Evolutionary conservation across 495 filamentous ascomycete genomes (phyloP), one percentile per base, ranked within the genome.

Genomic region (Trichocladium uniseriatum): DNA sequence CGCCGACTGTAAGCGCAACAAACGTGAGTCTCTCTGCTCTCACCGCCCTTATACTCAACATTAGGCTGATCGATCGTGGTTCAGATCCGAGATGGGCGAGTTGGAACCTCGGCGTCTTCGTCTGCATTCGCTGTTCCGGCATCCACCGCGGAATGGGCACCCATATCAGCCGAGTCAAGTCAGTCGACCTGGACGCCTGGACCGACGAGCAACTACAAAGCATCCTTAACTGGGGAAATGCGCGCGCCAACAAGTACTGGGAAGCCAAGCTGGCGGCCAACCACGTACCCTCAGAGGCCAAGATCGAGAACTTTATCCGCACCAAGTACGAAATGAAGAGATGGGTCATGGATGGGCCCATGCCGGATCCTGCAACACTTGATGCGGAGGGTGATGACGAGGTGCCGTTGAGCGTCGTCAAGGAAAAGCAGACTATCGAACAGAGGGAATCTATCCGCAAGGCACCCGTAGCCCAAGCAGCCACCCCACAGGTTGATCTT

Each of bases 121-220:
- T 98, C 55, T 98, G 92, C 69, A 97, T 98, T 62, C 85, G 91
- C 49, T 98, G 92, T 66, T 97, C 94, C 8, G 92, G 92, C 55
- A 95, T 98, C 60, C 92, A 98, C 69, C 84, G 92, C 58, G 89
- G 90, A 38, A 96, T 98, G 89, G 92, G 92, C 59, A 97, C 92
- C 38, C 92, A 98, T 71, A 96, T 98, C 63, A 95, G 88, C 64
- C 79, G 87, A 64, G 94, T 98, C 61, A 97, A 97, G 65, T 95
- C 89, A 3, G 92, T 98, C 52, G 94, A 98, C 65, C 77, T 98
- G 29, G 92, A 98, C 69, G 79, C 89, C 7, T 98, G 92, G 92
- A 97, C 91, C 48, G 92, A 98, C 68, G 94, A 97, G 67, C 94
- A 97, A 72, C 68, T 96, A 49, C 82, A 90, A 60, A 95, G 85